Conservation (phyloP, 164 flowering plant genomes). For the Magnolia sinica region DNA sequence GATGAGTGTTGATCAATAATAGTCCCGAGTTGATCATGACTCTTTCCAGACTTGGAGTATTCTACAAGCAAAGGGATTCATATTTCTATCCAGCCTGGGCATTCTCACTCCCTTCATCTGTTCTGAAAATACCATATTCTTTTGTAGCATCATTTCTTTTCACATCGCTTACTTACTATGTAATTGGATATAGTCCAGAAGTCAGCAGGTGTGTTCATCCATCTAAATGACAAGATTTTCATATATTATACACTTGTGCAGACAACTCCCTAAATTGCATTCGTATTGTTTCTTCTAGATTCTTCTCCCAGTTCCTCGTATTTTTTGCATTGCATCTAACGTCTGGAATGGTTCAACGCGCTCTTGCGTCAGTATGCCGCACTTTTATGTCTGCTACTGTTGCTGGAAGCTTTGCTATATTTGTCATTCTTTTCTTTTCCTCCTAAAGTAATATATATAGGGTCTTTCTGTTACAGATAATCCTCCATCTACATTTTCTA, state of each 20-base stretch:
- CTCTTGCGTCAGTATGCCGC: not conserved
- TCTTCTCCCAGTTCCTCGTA: constrained; percentile 47
- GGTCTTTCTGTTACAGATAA: too few relatives aligned
- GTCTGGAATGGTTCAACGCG: not conserved
- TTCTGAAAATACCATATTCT: constrained; percentile 12
- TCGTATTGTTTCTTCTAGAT: constrained; percentile 27
- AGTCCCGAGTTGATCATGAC: constrained; percentile 13
- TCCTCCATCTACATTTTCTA: too few relatives aligned
- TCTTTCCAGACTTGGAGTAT: constrained; percentile 9
- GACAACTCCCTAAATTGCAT: not conserved
- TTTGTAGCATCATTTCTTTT: constrained; percentile 2
- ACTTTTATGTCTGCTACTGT: constrained; percentile 8
- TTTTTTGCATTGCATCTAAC: constrained; percentile 4
- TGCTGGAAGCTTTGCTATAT: constrained; percentile 1
- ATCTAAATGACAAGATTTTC: too few relatives aligned
- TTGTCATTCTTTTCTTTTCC: too few relatives aligned
- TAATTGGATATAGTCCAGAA: constrained; percentile 17
- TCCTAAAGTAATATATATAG: too few relatives aligned
- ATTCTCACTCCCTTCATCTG: constrained; percentile 8
- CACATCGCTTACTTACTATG: constrained; percentile 10
- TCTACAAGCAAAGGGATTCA: constrained; percentile 15
- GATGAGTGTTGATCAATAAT: constrained; percentile 7
- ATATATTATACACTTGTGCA: not conserved
- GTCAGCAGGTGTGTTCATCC: constrained; percentile 4
- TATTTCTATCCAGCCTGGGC: constrained; percentile 17